A percentile compares a stretch with the other conserved stretches of the same genome.
These are phyloP conservation scores for Nyctanthes arbortristis DNA, from an alignment of 257 asterid genomes.

Conservation along the genomic window DNA sequence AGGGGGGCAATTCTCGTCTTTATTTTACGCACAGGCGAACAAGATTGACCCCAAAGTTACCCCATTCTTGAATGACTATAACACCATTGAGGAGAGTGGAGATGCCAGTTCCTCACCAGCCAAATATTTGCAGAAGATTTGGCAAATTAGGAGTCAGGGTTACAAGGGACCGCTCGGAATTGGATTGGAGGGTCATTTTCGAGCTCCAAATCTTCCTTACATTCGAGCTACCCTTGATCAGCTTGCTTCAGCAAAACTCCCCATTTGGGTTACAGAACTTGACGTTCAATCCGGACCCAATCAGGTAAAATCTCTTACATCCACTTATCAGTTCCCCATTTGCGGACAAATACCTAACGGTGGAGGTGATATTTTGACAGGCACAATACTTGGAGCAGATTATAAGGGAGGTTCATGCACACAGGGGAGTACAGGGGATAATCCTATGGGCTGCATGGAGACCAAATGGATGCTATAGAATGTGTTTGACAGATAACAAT, in stretches of 20 bases:
- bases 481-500: conserved; percentile 65
- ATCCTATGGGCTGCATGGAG: conserved; percentile 56
- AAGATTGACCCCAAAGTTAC: conserved; percentile 32
- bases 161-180: conserved; percentile 57
- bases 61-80: conserved; percentile 65
- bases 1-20: conserved; percentile 29
- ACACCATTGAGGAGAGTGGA: conserved; percentile 50
- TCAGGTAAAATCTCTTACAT: conserved; percentile 31
- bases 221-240: conserved; percentile 47
- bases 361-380: conserved; percentile 17
- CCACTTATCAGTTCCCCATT: not conserved
- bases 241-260: conserved; percentile 49
- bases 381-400: conserved; percentile 43
- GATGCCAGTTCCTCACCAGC: conserved; percentile 44
- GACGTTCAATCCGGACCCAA: conserved; percentile 47
- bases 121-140: conserved; percentile 43
- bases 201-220: conserved; percentile 34
- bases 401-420: conserved; percentile 51
- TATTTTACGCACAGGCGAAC: conserved; percentile 34
- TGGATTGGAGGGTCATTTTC: conserved; percentile 63
- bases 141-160: conserved; percentile 40
- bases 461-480: conserved; percentile 55
- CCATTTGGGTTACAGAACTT: conserved; percentile 73
- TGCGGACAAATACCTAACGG: not conserved
- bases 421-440: conserved; percentile 38